Evolutionary conservation across 805 yeast genomes (phyloP).

Genomic region (Naumovozyma baii): DNA sequence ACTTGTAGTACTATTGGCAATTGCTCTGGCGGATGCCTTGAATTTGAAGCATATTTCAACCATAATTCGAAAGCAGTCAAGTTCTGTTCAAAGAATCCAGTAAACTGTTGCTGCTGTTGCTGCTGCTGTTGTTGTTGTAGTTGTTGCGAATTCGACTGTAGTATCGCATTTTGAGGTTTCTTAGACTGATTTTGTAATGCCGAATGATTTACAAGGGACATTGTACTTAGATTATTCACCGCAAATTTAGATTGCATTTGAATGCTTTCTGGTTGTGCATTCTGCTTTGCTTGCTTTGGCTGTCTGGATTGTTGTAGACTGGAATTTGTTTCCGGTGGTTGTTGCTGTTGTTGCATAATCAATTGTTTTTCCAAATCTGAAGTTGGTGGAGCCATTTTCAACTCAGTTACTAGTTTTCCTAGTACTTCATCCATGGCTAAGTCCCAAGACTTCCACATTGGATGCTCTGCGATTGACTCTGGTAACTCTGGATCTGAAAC

Average conservation of each 20-base stretch:
- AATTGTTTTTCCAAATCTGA: slow-evolving; percentile 21
- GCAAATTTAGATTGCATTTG: slow-evolving; percentile 26
- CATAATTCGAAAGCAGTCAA: slow-evolving; percentile 93
- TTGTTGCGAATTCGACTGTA: slow-evolving; percentile 1
- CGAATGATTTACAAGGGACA: slow-evolving; percentile 29
- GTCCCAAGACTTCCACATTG: slow-evolving; percentile 99
- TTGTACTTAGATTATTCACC: slow-evolving; percentile 29
- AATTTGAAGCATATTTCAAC: slow-evolving; percentile 82
- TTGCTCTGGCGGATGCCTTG: slow-evolving; percentile 87
- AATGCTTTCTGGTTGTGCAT: slow-evolving; percentile 12
- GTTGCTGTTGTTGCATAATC: slow-evolving; percentile 21
- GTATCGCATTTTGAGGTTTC: not conserved
- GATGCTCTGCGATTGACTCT: slow-evolving; percentile 65
- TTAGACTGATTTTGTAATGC: slow-evolving; percentile 6
- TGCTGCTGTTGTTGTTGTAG: slow-evolving; percentile 11
- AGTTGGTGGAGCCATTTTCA: slow-evolving; percentile 29
- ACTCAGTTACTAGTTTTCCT: slow-evolving; percentile 49
- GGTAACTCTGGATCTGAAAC: slow-evolving; percentile 90
- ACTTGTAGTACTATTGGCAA: slow-evolving; percentile 90
- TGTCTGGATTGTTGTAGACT: not conserved
- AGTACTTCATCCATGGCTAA: slow-evolving; percentile 91
- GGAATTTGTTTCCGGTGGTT: slow-evolving; percentile 13
- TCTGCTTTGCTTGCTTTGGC: slow-evolving; percentile 9
- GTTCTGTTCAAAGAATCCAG: slow-evolving; percentile 92
- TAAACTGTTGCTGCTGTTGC: slow-evolving; percentile 56